Evolutionary conservation across 345 rosid genomes (phyloP).

Genomic region (Clarkia xantiana): DNA sequence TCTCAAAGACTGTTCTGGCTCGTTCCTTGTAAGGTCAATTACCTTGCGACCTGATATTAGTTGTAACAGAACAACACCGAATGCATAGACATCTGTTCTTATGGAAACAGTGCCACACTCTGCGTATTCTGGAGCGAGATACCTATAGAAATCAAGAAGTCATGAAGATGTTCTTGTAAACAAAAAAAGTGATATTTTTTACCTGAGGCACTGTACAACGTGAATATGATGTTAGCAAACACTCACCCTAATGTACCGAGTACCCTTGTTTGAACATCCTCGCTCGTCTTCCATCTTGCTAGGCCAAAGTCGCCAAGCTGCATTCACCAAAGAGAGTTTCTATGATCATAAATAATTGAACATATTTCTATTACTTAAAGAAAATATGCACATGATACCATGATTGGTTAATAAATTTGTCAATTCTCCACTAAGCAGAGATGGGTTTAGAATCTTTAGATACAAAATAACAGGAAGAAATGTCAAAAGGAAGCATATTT

Average conservation of each 20-base stretch:
- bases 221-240: not conserved
- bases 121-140: slow-evolving; percentile 55
- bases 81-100: slow-evolving; percentile 49
- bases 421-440: too few relatives aligned
- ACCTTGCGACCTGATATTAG: slow-evolving; percentile 42
- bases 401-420: too few relatives aligned
- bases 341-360: slow-evolving; percentile 5
- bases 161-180: too few relatives aligned
- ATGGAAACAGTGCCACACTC: slow-evolving; percentile 45
- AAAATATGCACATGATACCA: not conserved
- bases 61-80: slow-evolving; percentile 40
- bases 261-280: slow-evolving; percentile 37
- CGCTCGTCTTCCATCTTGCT: slow-evolving; percentile 44
- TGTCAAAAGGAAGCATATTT: too few relatives aligned
- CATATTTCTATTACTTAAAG: not conserved
- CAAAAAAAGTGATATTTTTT: too few relatives aligned
- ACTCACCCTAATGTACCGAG: slow-evolving; percentile 58
- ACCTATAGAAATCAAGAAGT: slow-evolving; percentile 18
- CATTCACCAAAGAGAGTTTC: not conserved
- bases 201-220: too few relatives aligned
- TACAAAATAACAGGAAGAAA: too few relatives aligned
- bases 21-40: slow-evolving; percentile 12
- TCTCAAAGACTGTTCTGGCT: slow-evolving; percentile 25
- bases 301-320: slow-evolving; percentile 68
- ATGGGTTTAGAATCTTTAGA: too few relatives aligned